These are phyloP conservation scores for Camelina sativa DNA, from an alignment of 345 rosid genomes.

Conservation along the genomic window DNA sequence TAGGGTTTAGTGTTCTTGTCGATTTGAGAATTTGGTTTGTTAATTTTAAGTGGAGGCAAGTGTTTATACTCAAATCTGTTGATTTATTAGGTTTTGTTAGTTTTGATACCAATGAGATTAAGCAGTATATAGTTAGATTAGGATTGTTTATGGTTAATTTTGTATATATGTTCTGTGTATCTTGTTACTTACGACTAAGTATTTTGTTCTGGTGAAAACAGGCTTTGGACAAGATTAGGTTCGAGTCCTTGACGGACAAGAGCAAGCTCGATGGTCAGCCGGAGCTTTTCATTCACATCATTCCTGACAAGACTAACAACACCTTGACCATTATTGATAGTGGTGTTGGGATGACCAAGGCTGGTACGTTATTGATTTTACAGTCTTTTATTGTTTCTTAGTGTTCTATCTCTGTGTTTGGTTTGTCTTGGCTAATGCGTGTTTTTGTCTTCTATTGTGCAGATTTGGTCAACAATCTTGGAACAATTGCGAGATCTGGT, in stretches of 20 bases:
- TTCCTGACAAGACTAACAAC: constrained; percentile 78
- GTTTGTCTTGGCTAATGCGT: constrained; percentile 7
- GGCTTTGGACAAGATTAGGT: constrained; percentile 94
- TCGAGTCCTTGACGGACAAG: constrained; percentile 88
- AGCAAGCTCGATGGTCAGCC: constrained; percentile 89
- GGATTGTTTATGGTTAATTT: neutral
- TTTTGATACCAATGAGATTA: neutral
- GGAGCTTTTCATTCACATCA: constrained; percentile 77
- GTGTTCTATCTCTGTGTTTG: neutral
- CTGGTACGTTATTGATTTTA: constrained; percentile 55
- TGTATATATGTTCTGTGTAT: neutral
- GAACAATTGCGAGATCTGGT: constrained; percentile 90
- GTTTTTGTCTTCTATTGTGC: neutral
- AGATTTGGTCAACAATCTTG: constrained; percentile 93
- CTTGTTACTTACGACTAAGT: neutral
- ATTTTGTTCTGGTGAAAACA: constrained; percentile 3
- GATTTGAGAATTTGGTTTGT: neutral
- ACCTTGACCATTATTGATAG: constrained; percentile 74
- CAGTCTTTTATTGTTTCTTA: neutral
- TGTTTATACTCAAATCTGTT: neutral
- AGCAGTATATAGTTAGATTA: neutral
- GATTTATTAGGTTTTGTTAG: neutral
- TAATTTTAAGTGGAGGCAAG: neutral
- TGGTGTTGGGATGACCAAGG: constrained; percentile 92
- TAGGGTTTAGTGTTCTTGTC: neutral